A percentile compares a stretch with the other conserved stretches of the same genome.
phyloP scores from a whole-genome alignment of 441 rosid species.

The Jatropha podagrica region DNA sequence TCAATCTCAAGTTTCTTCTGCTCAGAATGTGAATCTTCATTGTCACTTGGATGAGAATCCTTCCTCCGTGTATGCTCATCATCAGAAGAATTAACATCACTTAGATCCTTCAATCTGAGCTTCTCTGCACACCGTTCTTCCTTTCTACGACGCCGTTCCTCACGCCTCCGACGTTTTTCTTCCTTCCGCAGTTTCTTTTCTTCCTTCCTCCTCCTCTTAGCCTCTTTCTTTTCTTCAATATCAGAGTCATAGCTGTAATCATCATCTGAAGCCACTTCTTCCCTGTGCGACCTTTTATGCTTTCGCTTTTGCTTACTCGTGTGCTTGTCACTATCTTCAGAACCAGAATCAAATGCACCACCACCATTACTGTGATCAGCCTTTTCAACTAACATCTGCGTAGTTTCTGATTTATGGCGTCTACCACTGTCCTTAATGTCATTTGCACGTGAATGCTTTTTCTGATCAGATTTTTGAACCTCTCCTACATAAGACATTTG shows the following conservation, averaged over 20 bases:
- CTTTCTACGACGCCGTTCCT: slow-evolving; percentile 72
- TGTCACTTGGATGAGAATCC: slow-evolving; percentile 38
- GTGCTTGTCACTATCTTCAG: slow-evolving; percentile 51
- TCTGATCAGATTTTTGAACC: slow-evolving; percentile 44
- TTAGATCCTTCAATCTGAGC: slow-evolving; percentile 51
- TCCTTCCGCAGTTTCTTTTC: slow-evolving; percentile 84
- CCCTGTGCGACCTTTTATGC: slow-evolving; percentile 60
- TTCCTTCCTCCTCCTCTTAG: slow-evolving; percentile 83
- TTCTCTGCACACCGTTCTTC: slow-evolving; percentile 78
- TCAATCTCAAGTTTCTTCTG: slow-evolving; percentile 93
- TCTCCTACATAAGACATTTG: slow-evolving; percentile 21
- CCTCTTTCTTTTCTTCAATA: slow-evolving; percentile 73
- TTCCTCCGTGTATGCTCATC: slow-evolving; percentile 40
- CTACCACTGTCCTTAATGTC: slow-evolving; percentile 34
- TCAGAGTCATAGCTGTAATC: slow-evolving; percentile 61
- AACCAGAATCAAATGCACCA: slow-evolving; percentile 44
- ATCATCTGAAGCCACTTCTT: slow-evolving; percentile 58
- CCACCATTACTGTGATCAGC: slow-evolving; percentile 41
- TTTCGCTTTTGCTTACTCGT: slow-evolving; percentile 57
- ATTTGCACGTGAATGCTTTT: slow-evolving; percentile 28
- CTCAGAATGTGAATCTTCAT: slow-evolving; percentile 49
- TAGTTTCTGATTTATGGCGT: slow-evolving; percentile 31
- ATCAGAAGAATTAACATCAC: slow-evolving; percentile 51
- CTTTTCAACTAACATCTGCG: slow-evolving; percentile 36
- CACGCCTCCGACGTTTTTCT: slow-evolving; percentile 75